Evolutionary conservation across 768 basidiomycete genomes (phyloP), one percentile per base, ranked within the genome.

Genomic region (Podaxis carcinomalis): DNA sequence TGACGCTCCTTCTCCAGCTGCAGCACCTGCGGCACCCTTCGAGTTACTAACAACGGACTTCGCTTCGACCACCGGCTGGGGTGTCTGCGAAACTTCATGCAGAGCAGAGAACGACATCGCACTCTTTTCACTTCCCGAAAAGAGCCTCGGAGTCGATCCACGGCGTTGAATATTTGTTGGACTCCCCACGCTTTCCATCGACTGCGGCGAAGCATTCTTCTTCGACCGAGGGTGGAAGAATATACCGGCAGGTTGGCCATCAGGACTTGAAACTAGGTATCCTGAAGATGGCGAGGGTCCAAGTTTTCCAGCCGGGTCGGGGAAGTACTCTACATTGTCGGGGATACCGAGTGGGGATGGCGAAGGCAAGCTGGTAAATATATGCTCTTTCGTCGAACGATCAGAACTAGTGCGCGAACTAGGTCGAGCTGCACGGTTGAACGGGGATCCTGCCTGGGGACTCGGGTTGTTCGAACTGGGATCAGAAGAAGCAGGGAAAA

Each of bases 191-290:
- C 81, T 64, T 59, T 86, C 85, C 74, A 80, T 79, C 7, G 71
- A 67, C 25, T 73, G 73, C 47, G 75, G 67, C 7, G 68, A 71
- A 11, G 64, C 27, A 50, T 65, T 78, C 70, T 75, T 83, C 64
- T 63, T 75, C 9, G 65, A 55, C 32, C 82, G 80, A 1, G 95
- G 96, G 63, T 95, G 90, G 74, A 98, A 99, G 77, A 95, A 92
- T 60, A 99, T 95, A 10, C 95, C 96, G n/a, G 92, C 83, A 2
- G 93, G 92, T 66, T 93, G 87, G 0, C 96, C 96, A 71, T 96
- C 94, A 1, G 94, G 93, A 68, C 89, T 92, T 66, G 95, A 92
- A 39, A 98, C 90, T 54, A 98, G 83, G 5, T 96, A 80, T 0
- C 95, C 95, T 10, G 92, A 91, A 4, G 90, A 88, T 3, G 90